Conservation (phyloP, 257 asterid genomes). For the Galeopsis tetrahit region DNA sequence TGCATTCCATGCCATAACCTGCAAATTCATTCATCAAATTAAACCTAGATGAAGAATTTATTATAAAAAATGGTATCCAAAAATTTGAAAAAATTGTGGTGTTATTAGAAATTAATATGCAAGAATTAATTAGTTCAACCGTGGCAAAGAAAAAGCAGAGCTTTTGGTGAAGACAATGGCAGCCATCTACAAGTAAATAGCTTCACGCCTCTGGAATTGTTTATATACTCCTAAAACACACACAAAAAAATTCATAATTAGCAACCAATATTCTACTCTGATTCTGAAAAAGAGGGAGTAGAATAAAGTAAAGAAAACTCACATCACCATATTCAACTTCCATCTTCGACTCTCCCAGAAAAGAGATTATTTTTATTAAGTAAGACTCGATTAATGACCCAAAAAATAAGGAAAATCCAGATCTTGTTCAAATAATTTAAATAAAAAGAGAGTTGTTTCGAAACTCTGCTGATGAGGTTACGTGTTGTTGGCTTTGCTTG, state of each 20-base stretch:
- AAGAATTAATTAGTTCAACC: too few species aligned
- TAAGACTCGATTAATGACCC: not conserved
- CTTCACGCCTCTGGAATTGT: conserved; percentile 76
- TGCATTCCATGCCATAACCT: conserved; percentile 99
- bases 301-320: conserved; percentile 20
- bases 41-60: conserved; percentile 28
- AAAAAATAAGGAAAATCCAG: not conserved
- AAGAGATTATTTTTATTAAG: not conserved
- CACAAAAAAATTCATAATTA: not conserved
- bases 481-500: too few species aligned
- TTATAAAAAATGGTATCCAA: conserved; percentile 15
- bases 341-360: conserved; percentile 41
- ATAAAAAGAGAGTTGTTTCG: not conserved
- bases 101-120: too few species aligned
- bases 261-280: not conserved
- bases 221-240: conserved; percentile 57
- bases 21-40: conserved; percentile 47
- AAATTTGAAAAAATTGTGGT: too few species aligned
- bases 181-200: conserved; percentile 90
- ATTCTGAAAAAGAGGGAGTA: not conserved
- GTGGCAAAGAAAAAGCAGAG: conserved; percentile 95
- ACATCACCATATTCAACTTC: conserved; percentile 74
- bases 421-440: not conserved
- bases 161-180: conserved; percentile 84
- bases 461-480: too few species aligned